Conservation (phyloP, 208 protist species). For the Acanthamoeba lenticulata region DNA sequence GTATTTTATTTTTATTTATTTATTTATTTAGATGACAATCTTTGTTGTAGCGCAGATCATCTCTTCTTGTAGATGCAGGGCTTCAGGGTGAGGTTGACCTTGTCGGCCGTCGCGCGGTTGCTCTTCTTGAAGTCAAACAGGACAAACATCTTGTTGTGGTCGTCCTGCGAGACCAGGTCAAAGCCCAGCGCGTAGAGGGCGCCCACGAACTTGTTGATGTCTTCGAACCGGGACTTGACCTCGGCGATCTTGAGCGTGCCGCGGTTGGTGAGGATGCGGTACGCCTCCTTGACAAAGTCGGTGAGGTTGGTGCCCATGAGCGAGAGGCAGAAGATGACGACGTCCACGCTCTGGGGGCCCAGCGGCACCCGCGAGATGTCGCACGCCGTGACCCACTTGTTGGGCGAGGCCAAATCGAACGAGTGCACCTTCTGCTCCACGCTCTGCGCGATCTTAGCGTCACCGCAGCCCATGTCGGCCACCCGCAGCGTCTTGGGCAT, state of each 20-base stretch:
- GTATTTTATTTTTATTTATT: not conserved
- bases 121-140: conserved; percentile 93
- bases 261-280: conserved; percentile 88
- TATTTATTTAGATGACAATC: not conserved
- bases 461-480: conserved; percentile 96
- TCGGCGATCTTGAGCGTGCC: conserved; percentile 93
- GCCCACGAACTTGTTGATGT: conserved; percentile 88
- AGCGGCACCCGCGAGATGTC: conserved; percentile 92
- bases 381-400: conserved; percentile 92
- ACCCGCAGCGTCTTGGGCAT: conserved; percentile 91
- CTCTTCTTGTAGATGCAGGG: conserved; percentile 96
- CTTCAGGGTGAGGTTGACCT: conserved; percentile 87
- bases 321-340: conserved; percentile 94
- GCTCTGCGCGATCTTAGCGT: conserved; percentile 91
- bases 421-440: conserved; percentile 94
- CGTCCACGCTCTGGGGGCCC: conserved; percentile 87
- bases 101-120: conserved; percentile 83
- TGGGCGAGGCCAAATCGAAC: conserved; percentile 92
- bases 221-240: conserved; percentile 92
- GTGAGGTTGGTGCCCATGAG: conserved; percentile 96
- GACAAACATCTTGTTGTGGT: conserved; percentile 93
- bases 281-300: conserved; percentile 92
- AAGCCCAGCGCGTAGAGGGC: conserved; percentile 92
- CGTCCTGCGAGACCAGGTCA: conserved; percentile 85
- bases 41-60: conserved; percentile 65